Conservation (phyloP, 495 filamentous ascomycete species). For the Penicillium simplicissimum region DNA sequence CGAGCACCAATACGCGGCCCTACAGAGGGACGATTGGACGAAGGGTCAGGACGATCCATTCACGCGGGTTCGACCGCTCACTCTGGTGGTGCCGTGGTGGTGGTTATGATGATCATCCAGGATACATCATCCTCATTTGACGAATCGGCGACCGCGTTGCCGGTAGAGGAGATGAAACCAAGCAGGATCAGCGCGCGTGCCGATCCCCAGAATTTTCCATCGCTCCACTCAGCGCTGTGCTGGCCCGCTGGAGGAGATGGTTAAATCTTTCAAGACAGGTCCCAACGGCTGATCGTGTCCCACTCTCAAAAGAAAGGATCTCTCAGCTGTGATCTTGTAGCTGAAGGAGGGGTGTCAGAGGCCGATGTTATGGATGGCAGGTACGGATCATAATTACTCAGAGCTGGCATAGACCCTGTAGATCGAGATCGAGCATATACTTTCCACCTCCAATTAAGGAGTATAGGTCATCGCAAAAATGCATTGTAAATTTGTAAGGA, state of each 20-base stretch:
- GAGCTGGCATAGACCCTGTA: not conserved
- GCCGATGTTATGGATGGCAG: not conserved
- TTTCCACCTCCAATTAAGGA: not conserved
- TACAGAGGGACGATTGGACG: constrained; percentile 18
- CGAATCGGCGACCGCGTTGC: constrained; percentile 22
- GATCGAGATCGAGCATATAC: not conserved
- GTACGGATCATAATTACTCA: too few species aligned
- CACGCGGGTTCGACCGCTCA: constrained; percentile 22
- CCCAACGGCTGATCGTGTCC: not conserved
- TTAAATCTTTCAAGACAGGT: not conserved
- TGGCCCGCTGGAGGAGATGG: too few species aligned
- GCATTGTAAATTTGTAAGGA: not conserved
- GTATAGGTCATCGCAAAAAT: not conserved
- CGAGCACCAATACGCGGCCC: not conserved
- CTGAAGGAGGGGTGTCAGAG: not conserved
- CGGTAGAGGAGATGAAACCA: constrained; percentile 31
- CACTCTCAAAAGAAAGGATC: not conserved
- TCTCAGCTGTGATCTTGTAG: not conserved
- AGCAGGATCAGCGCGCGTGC: constrained; percentile 30
- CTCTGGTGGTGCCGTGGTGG: not conserved
- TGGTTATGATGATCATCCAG: not conserved
- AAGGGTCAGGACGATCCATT: constrained; percentile 35
- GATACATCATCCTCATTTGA: constrained; percentile 20
- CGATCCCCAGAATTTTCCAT: constrained; percentile 26
- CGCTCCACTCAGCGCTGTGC: not conserved